Evolutionary conservation across 2,329 filamentous ascomycete genomes (phyloP).

Genomic region (Beauveria varroae): DNA sequence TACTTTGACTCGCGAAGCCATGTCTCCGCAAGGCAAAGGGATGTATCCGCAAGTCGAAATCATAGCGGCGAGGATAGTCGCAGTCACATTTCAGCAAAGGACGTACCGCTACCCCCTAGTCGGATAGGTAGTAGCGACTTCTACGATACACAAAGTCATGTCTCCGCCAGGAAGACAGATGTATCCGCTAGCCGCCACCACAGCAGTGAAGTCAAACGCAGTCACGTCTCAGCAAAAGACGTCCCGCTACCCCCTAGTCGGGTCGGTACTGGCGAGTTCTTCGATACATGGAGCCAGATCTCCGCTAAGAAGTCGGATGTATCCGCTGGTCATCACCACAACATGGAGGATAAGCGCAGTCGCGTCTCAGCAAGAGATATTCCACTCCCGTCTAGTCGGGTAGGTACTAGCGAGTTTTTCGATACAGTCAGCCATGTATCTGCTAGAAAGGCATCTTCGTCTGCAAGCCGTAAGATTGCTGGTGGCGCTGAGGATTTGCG

Average conservation of each 20-base stretch:
- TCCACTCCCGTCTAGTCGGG: background rate
- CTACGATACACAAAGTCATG: background rate
- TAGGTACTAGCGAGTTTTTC: slow-evolving; percentile 2
- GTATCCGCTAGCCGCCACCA: background rate
- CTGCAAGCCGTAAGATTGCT: background rate
- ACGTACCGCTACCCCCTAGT: background rate
- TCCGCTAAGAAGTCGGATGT: background rate
- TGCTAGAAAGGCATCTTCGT: background rate
- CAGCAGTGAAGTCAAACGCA: slow-evolving; percentile 11
- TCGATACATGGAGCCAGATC: background rate
- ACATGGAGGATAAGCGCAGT: slow-evolving; percentile 12
- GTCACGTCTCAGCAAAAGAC: slow-evolving; percentile 18
- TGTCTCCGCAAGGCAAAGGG: background rate
- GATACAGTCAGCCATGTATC: slow-evolving; percentile 9
- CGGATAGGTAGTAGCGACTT: background rate
- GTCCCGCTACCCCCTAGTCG: background rate
- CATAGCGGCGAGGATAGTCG: background rate
- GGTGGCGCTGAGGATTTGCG: background rate
- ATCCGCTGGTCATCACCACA: background rate
- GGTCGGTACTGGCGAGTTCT: background rate
- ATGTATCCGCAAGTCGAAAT: background rate
- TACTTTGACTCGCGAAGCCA: background rate
- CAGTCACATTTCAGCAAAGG: slow-evolving; percentile 19
- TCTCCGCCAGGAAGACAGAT: background rate
- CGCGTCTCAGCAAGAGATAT: slow-evolving; percentile 18